A percentile compares a stretch with the other conserved stretches of the same genome.
Evolutionary conservation across 1,284 basidiomycete species (phyloP).

Genomic region (Polyporus tsugae): DNA sequence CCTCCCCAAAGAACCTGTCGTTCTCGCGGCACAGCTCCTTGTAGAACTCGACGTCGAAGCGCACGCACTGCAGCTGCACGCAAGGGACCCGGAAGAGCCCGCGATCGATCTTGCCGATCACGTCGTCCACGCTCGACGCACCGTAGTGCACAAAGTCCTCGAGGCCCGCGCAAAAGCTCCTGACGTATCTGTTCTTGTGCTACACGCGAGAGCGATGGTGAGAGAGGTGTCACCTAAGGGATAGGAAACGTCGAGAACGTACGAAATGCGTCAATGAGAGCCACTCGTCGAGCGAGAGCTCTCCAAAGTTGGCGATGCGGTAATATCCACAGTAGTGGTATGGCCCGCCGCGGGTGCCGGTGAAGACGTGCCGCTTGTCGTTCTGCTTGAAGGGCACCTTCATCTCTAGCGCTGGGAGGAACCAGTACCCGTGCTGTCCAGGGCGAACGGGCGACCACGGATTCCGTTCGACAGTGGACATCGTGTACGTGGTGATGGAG

Average conservation of each 20-base stretch:
- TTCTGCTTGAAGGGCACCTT: neutral
- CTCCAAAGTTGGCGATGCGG: conserved; percentile 8
- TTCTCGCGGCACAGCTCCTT: conserved; percentile 43
- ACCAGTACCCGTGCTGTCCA: conserved; percentile 7
- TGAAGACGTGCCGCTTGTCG: conserved; percentile 6
- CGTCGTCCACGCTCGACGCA: conserved; percentile 34
- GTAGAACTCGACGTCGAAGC: conserved; percentile 53
- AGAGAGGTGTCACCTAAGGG: too few relatives aligned
- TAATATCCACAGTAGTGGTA: conserved; percentile 9
- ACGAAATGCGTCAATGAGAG: neutral
- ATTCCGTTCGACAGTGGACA: neutral
- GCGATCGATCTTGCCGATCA: conserved; percentile 47
- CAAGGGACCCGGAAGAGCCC: conserved; percentile 53
- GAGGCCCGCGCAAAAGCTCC: conserved; percentile 13
- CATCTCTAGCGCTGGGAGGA: neutral
- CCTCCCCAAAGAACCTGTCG: conserved; percentile 7
- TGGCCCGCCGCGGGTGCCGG: neutral
- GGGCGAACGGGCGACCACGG: conserved; percentile 5
- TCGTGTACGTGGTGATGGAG: neutral
- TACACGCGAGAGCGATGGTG: neutral
- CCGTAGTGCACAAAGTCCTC: conserved; percentile 43
- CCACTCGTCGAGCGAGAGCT: conserved; percentile 1
- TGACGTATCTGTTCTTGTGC: neutral
- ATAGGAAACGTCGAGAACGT: neutral
- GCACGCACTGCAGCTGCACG: conserved; percentile 51